phyloP scores from a whole-genome alignment of 2,329 filamentous ascomycete species.

The Rutstroemia sp. region DNA sequence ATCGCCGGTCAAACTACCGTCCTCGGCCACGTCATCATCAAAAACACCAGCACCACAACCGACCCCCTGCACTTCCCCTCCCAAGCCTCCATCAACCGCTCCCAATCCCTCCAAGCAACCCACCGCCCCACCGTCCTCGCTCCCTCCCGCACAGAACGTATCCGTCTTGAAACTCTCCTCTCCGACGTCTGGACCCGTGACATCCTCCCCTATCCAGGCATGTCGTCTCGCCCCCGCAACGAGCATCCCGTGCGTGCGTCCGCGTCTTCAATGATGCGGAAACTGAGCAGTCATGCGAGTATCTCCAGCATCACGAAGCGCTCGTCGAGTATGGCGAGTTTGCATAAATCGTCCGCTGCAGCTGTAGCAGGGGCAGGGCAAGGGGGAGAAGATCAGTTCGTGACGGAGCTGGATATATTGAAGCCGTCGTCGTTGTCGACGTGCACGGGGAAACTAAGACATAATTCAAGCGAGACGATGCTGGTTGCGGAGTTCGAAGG shows the following conservation, averaged over 20 bases:
- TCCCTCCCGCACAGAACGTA: slow-evolving; percentile 67
- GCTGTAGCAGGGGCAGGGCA: not conserved
- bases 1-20: slow-evolving; percentile 56
- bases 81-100: slow-evolving; percentile 57
- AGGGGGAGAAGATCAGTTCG: slow-evolving; percentile 16
- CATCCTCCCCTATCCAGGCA: slow-evolving; percentile 73
- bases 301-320: slow-evolving; percentile 67
- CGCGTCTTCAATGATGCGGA: slow-evolving; percentile 82
- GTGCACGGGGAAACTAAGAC: slow-evolving; percentile 1
- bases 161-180: slow-evolving; percentile 66
- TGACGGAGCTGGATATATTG: slow-evolving; percentile 12
- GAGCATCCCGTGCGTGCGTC: slow-evolving; percentile 69
- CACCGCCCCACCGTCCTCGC: slow-evolving; percentile 63
- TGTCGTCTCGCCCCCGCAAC: slow-evolving; percentile 56
- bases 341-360: slow-evolving; percentile 15
- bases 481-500: slow-evolving; percentile 12
- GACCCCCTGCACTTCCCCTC: slow-evolving; percentile 34
- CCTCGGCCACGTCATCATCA: slow-evolving; percentile 73
- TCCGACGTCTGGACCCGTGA: slow-evolving; percentile 81
- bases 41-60: slow-evolving; percentile 69
- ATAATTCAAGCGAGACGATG: slow-evolving; percentile 13
- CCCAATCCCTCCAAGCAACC: slow-evolving; percentile 70
- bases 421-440: slow-evolving; percentile 10
- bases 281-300: slow-evolving; percentile 69
- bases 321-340: slow-evolving; percentile 36